Evolutionary conservation across 2,329 filamentous ascomycete species (phyloP), one percentile per base, ranked within the genome.

Genomic region (Dactylonectria macrodidyma): DNA sequence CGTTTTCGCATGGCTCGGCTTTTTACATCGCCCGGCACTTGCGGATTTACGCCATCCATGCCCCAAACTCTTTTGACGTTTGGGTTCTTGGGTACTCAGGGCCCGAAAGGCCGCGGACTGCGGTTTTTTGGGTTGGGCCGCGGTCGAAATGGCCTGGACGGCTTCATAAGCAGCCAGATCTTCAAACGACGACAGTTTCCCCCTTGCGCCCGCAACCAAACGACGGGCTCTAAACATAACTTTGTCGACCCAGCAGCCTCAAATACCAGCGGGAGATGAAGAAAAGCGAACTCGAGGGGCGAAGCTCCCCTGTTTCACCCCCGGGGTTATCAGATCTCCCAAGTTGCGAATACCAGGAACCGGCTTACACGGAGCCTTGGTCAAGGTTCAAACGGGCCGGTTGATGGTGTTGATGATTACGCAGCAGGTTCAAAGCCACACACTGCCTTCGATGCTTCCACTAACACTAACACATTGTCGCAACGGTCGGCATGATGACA

Each of bases 31-130:
- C 22, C 19, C 26, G 44, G 44, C n/a, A 48, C 22, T 36, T 47
- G 34, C 62, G 48, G 56, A 65, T 65, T 56, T 50, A 65, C 62
- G 56, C 36, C 62, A 65, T 60, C 48, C 62, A 60, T 60, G 50
- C 46, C 26, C 26, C 4, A 30, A 30, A 30, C 26, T 30, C 26
- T 30, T 30, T 30, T 30, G 26, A 30, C 54, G 26, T 38, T 36
- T 16, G 14, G 33, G 19, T 5, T 54, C 46, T 48, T n/a, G 12
- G 9, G n/a, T 11, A 10, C 33, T 33, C 8, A 36, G 36, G 12
- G 6, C 4, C 12, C 50, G 16, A n/a, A n/a, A 30, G 10, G 16
- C 33, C n/a, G n/a, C n/a, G 33, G 51, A 36, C 9, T 7, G 10
- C 9, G 9, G 22, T 36, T 36, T 54, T 16, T 16, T 19, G 30